Evolutionary conservation across 2,329 filamentous ascomycete genomes (phyloP).

Genomic region (Tolypocladium endophyticum): DNA sequence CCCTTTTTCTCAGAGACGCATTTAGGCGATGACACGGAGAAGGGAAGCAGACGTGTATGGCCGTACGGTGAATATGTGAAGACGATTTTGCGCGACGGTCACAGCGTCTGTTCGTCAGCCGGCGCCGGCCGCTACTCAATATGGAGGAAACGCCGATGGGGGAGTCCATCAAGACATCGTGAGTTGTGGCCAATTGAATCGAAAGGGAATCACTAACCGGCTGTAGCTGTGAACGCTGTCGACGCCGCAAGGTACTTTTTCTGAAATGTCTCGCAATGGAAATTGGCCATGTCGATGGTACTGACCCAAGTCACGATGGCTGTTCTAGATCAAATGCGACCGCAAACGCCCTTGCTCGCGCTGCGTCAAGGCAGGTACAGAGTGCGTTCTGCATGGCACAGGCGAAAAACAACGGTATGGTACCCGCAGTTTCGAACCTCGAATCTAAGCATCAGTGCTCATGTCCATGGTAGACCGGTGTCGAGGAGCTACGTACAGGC

Average conservation of each 20-base stretch:
- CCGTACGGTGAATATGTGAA: not conserved
- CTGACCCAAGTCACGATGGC: not conserved
- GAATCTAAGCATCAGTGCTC: not conserved
- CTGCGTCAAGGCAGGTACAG: constrained; percentile 30
- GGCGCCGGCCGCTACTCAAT: not conserved
- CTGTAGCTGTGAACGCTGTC: constrained; percentile 30
- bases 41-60: too few relatives aligned
- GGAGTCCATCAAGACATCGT: constrained; percentile 26
- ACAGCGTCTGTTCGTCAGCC: not conserved
- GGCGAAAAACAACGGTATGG: constrained; percentile 32
- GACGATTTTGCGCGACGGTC: not conserved
- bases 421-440: not conserved
- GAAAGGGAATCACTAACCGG: not conserved
- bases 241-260: constrained; percentile 27
- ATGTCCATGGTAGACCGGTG: constrained; percentile 22
- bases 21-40: not conserved
- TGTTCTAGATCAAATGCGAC: constrained; percentile 39
- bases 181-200: constrained; percentile 7
- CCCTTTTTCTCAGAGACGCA: not conserved
- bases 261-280: not conserved
- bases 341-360: constrained; percentile 38
- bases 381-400: constrained; percentile 27
- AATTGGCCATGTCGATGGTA: not conserved
- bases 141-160: constrained; percentile 24
- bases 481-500: constrained; percentile 35